A percentile compares a stretch with the other conserved stretches of the same genome.
Conservation (phyloP, 176 grass and related monocot species). For the Zea luxurians region DNA sequence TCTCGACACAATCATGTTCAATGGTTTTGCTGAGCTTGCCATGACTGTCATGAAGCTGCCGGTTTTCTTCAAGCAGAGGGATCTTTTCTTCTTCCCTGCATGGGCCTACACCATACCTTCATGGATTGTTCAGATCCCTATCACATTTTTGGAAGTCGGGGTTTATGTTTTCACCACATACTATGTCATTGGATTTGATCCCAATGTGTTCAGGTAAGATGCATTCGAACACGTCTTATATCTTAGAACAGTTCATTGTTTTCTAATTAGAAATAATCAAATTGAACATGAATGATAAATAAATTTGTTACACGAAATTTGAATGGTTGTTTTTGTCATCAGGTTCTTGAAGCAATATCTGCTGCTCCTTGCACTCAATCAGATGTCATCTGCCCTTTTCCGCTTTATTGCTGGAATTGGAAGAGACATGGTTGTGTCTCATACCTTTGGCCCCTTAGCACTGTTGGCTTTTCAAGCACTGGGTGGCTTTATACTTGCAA, state of each 20-base stretch:
- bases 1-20: conserved; percentile 75
- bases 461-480: conserved; percentile 58
- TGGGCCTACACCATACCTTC: conserved; percentile 82
- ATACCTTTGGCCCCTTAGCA: conserved; percentile 71
- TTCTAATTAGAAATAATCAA: conserved; percentile 4
- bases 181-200: conserved; percentile 83
- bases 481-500: conserved; percentile 77
- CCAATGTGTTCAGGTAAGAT: conserved; percentile 62
- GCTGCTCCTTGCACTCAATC: conserved; percentile 62
- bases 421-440: conserved; percentile 79
- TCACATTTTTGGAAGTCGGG: conserved; percentile 80
- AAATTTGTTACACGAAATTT: conserved; percentile 17
- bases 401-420: conserved; percentile 75
- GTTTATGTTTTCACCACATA: conserved; percentile 76
- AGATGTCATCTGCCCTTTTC: conserved; percentile 81
- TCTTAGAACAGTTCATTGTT: not conserved
- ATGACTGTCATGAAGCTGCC: conserved; percentile 82
- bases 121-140: conserved; percentile 88
- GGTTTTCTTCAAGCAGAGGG: conserved; percentile 86
- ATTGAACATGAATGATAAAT: conserved; percentile 15
- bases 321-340: conserved; percentile 29
- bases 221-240: conserved; percentile 3
- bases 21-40: conserved; percentile 74
- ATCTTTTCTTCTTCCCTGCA: conserved; percentile 84
- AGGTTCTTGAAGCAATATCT: conserved; percentile 91